phyloP scores from a whole-genome alignment of 176 grass and related monocot species.

The Musa itinerans region DNA sequence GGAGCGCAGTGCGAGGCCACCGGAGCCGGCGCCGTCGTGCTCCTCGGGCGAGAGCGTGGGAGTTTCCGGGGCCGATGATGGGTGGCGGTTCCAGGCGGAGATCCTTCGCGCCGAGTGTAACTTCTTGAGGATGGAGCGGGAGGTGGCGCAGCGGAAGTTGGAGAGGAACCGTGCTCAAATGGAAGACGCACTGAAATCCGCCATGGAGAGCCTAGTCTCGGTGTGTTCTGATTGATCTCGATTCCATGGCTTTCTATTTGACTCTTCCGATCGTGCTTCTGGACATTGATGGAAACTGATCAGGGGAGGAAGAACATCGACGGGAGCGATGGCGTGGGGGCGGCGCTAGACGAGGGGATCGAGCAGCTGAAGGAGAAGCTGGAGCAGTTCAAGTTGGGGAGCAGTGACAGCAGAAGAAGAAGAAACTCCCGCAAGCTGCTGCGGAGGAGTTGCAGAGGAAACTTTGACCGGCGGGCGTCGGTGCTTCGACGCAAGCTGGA shows the following conservation, averaged over 20 bases:
- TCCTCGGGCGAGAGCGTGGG: not conserved
- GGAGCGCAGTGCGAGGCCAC: not conserved
- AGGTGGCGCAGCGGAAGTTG: slow-evolving; percentile 68
- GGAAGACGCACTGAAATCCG: slow-evolving; percentile 52
- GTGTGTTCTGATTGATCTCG: slow-evolving; percentile 15
- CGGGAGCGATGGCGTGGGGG: slow-evolving; percentile 21
- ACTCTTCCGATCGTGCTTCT: not conserved
- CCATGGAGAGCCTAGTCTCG: slow-evolving; percentile 51
- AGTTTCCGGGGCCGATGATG: slow-evolving; percentile 25
- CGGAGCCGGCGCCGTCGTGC: not conserved
- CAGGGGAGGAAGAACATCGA: slow-evolving; percentile 79
- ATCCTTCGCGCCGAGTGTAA: slow-evolving; percentile 89
- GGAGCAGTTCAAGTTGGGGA: slow-evolving; percentile 19
- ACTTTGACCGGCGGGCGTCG: slow-evolving; percentile 76
- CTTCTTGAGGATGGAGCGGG: slow-evolving; percentile 82
- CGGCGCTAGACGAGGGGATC: slow-evolving; percentile 46
- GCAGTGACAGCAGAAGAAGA: not conserved
- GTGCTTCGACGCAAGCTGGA: slow-evolving; percentile 56
- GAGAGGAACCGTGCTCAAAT: slow-evolving; percentile 54
- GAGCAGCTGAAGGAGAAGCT: slow-evolving; percentile 62
- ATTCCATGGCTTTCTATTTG: not conserved
- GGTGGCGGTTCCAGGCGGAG: slow-evolving; percentile 87
- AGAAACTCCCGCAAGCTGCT: slow-evolving; percentile 11
- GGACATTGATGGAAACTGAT: not conserved
- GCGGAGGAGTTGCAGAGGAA: slow-evolving; percentile 36